Percentiles rank a stretch among this genome's conserved stretches.
Evolutionary conservation across 108 stramenopile species (phyloP).

Genomic region (Nannochloropsis granulata): DNA sequence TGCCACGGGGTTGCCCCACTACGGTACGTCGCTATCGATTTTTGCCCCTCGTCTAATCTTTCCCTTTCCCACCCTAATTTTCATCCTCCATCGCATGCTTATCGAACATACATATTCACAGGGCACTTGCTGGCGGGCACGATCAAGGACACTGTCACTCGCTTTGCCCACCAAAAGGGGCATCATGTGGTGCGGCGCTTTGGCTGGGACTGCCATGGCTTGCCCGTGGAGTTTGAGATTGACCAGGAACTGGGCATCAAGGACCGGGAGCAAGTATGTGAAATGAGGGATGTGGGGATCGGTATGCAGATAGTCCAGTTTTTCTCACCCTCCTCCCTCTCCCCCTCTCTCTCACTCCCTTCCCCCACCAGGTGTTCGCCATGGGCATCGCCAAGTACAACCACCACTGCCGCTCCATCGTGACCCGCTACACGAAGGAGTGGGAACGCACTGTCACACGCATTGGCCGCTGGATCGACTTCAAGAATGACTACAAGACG

Average conservation of each 20-base stretch:
- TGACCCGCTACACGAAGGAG: constrained; percentile 86
- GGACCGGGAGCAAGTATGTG: constrained; percentile 78
- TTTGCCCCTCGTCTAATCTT: background rate
- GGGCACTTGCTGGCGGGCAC: constrained; percentile 94
- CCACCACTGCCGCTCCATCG: constrained; percentile 82
- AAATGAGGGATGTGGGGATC: constrained; percentile 38
- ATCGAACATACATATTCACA: background rate
- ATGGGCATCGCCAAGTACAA: constrained; percentile 65
- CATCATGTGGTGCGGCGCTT: constrained; percentile 80
- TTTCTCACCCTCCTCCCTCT: too few species aligned
- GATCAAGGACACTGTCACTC: constrained; percentile 97
- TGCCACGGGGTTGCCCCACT: constrained; percentile 97
- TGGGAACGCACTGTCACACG: constrained; percentile 89
- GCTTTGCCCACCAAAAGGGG: constrained; percentile 85
- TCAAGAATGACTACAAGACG: constrained; percentile 98
- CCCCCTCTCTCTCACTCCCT: background rate
- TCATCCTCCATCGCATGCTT: background rate
- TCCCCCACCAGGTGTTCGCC: constrained; percentile 1
- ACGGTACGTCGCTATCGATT: constrained; percentile 41
- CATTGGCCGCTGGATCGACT: constrained; percentile 97
- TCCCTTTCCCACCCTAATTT: background rate
- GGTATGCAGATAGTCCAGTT: too few species aligned
- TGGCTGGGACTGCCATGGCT: constrained; percentile 98
- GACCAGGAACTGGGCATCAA: constrained; percentile 84
- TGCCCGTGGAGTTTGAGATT: constrained; percentile 98